phyloP scores from a whole-genome alignment of 2,329 filamentous ascomycete species.

The Lachnellula cervina region DNA sequence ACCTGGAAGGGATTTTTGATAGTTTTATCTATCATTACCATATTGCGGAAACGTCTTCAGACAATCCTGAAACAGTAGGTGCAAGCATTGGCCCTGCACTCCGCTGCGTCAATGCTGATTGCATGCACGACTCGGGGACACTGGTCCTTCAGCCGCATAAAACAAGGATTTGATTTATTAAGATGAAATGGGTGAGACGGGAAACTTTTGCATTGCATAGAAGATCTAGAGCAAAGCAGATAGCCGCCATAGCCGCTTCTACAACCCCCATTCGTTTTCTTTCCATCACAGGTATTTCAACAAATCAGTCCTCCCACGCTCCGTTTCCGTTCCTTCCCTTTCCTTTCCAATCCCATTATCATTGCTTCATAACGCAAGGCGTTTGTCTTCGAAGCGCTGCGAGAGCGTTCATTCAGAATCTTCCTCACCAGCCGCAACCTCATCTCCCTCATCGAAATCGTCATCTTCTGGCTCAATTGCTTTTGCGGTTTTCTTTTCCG shows the following conservation, averaged over 20 bases:
- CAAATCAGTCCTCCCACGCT: neutral
- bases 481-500: slow-evolving; percentile 4
- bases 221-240: neutral
- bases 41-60: neutral
- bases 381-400: neutral
- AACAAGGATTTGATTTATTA: neutral
- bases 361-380: neutral
- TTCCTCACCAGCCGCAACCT: slow-evolving; percentile 4
- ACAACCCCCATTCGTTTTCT: neutral
- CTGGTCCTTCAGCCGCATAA: neutral
- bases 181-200: neutral
- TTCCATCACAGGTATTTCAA: neutral
- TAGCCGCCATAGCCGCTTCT: neutral
- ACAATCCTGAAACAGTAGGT: neutral
- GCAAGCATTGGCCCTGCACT: neutral
- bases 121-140: neutral
- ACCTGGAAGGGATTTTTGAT: too few species aligned
- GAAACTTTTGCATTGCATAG: neutral
- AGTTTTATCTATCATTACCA: too few species aligned
- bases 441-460: slow-evolving; percentile 2
- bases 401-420: slow-evolving; percentile 2
- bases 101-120: neutral
- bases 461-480: slow-evolving; percentile 1
- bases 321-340: too few species aligned
- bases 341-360: neutral